These are phyloP conservation scores for Mycocentrospora acerina DNA, from an alignment of 2,329 filamentous ascomycete genomes.

Conservation along the genomic window DNA sequence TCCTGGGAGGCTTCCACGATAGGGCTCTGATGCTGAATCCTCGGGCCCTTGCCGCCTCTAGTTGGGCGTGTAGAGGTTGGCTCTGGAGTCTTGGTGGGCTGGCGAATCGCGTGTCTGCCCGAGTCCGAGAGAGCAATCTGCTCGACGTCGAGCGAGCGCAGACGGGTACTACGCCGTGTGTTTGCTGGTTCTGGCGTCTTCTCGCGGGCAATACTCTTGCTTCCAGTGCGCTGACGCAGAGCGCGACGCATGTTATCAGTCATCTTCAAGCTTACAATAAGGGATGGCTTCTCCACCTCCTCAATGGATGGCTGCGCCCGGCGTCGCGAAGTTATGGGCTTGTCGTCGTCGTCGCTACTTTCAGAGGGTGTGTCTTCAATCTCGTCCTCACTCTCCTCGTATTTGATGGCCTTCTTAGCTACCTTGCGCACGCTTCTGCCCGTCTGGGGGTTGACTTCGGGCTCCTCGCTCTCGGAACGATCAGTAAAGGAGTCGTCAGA, in stretches of 20 bases:
- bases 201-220: conserved; percentile 40
- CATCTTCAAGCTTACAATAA: conserved; percentile 48
- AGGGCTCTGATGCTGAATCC: conserved; percentile 48
- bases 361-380: conserved; percentile 43
- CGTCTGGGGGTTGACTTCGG: conserved; percentile 57
- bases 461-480: conserved; percentile 46
- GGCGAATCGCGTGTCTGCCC: conserved; percentile 58
- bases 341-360: conserved; percentile 29
- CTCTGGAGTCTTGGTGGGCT: conserved; percentile 54
- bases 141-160: conserved; percentile 56
- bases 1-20: conserved; percentile 59
- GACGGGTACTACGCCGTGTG: conserved; percentile 59
- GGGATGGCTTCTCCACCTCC: conserved; percentile 31
- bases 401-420: conserved; percentile 56
- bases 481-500: conserved; percentile 48
- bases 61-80: conserved; percentile 47
- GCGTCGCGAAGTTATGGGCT: conserved; percentile 17
- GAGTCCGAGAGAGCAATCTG: conserved; percentile 61
- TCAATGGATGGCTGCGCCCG: conserved; percentile 29
- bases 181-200: conserved; percentile 39
- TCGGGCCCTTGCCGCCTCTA: conserved; percentile 51
- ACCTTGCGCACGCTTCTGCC: conserved; percentile 58
- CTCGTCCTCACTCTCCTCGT: conserved; percentile 57
- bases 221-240: conserved; percentile 44
- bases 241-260: conserved; percentile 23